Conservation (phyloP, 176 grass and related monocot species). For the Cymbopogon citratus region DNA sequence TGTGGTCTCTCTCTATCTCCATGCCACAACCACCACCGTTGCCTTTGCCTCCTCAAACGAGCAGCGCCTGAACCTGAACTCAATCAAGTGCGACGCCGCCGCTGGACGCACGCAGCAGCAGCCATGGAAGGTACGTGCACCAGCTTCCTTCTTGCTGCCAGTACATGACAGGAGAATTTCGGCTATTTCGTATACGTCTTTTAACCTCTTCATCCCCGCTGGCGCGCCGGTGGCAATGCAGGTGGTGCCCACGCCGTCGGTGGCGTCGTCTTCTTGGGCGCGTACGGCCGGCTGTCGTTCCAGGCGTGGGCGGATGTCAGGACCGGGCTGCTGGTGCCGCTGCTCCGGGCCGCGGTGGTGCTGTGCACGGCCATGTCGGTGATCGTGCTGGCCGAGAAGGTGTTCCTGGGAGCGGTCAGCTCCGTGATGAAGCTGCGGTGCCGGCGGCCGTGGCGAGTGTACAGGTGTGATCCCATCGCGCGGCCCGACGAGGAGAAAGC, state of each 20-base stretch:
- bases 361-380: slow-evolving; percentile 56
- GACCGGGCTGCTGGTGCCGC: slow-evolving; percentile 33
- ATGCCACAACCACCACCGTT: background rate
- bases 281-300: background rate
- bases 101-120: background rate
- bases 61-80: background rate
- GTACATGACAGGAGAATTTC: too few species aligned
- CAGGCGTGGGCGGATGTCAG: slow-evolving; percentile 31
- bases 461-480: slow-evolving; percentile 41
- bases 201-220: background rate
- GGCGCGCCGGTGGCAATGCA: background rate
- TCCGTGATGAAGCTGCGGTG: slow-evolving; percentile 26
- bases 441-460: slow-evolving; percentile 22
- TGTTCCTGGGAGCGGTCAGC: slow-evolving; percentile 45
- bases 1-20: background rate
- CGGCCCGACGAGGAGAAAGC: slow-evolving; percentile 15
- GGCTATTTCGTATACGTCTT: background rate
- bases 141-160: background rate
- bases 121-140: slow-evolving; percentile 52
- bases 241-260: background rate
- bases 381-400: slow-evolving; percentile 62
- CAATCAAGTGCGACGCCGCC: background rate
- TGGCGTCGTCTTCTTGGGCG: background rate
- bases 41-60: background rate
- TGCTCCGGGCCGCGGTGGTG: slow-evolving; percentile 31